Percentiles rank a stretch among this genome's conserved stretches.
Evolutionary conservation across 1,284 basidiomycete genomes (phyloP).

Genomic region (Entoloma clypeatum): DNA sequence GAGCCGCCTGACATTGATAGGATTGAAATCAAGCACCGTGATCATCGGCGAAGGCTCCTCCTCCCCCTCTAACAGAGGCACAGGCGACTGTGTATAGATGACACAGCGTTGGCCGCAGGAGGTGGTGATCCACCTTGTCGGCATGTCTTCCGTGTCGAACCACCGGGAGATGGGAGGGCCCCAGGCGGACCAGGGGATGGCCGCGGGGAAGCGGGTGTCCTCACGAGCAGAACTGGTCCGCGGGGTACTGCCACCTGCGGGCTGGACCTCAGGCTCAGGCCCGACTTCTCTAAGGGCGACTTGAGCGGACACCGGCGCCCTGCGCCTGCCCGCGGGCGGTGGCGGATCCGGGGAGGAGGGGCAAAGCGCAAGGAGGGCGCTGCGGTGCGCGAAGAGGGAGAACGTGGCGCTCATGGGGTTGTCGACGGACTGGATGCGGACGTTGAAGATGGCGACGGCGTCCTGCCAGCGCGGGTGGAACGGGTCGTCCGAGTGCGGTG

Average conservation of each 20-base stretch:
- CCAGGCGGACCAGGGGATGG: slow-evolving; percentile 40
- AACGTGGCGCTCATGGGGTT: slow-evolving; percentile 22
- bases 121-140: slow-evolving; percentile 47
- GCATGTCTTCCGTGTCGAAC: slow-evolving; percentile 34
- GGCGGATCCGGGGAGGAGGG: slow-evolving; percentile 5
- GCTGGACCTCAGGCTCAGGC: no score
- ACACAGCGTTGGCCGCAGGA: slow-evolving; percentile 44
- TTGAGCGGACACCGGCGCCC: background rate
- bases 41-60: no score
- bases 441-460: slow-evolving; percentile 40
- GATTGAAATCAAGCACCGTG: no score
- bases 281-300: background rate
- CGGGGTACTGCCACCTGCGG: no score
- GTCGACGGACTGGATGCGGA: slow-evolving; percentile 25
- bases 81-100: no score
- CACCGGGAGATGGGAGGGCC: slow-evolving; percentile 40
- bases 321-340: background rate
- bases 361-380: slow-evolving; percentile 26
- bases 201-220: slow-evolving; percentile 8
- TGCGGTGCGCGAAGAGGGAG: slow-evolving; percentile 40
- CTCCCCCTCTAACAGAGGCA: no score
- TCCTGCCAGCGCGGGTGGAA: slow-evolving; percentile 33
- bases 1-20: no score
- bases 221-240: no score
- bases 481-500: slow-evolving; percentile 12